These are phyloP conservation scores for Ceratobasidium theobromae DNA, from an alignment of 1,284 basidiomycete genomes.

Conservation along the genomic window DNA sequence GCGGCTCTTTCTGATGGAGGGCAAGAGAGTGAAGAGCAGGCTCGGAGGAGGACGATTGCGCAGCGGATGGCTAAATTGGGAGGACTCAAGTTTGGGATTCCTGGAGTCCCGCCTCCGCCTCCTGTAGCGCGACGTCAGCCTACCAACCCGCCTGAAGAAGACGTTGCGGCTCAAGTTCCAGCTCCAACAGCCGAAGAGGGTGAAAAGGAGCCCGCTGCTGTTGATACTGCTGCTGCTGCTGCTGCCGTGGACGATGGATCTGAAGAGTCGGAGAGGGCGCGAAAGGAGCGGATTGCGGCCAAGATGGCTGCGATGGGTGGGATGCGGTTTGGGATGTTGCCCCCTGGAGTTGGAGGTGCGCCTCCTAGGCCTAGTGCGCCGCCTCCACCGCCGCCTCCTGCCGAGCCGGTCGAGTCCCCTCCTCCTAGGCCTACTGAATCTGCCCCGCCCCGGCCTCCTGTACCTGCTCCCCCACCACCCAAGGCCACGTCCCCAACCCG, in stretches of 20 bases:
- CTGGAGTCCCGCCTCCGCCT: conserved; percentile 46
- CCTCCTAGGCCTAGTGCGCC: conserved; percentile 36
- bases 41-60: conserved; percentile 63
- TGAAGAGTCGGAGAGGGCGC: conserved; percentile 37
- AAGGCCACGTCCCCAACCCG: conserved; percentile 41
- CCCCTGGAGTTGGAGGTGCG: conserved; percentile 45
- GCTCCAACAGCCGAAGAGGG: no score
- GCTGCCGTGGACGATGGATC: conserved; percentile 24
- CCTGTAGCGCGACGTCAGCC: conserved; percentile 26
- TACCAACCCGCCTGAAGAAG: conserved; percentile 42
- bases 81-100: conserved; percentile 67
- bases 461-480: background rate
- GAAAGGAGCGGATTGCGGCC: conserved; percentile 67
- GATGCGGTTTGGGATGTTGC: conserved; percentile 74
- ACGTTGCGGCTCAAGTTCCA: no score
- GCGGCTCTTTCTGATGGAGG: conserved; percentile 41
- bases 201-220: conserved; percentile 43
- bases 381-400: conserved; percentile 34
- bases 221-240: background rate
- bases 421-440: conserved; percentile 39
- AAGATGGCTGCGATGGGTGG: conserved; percentile 73
- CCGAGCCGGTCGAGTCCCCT: conserved; percentile 31
- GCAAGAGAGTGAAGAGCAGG: conserved; percentile 49
- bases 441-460: conserved; percentile 38
- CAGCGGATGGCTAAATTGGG: conserved; percentile 79